Base-by-base conservation (phyloP, 1,284 basidiomycete genomes). In the Cutaneotrichosporon cavernicola region DNA sequence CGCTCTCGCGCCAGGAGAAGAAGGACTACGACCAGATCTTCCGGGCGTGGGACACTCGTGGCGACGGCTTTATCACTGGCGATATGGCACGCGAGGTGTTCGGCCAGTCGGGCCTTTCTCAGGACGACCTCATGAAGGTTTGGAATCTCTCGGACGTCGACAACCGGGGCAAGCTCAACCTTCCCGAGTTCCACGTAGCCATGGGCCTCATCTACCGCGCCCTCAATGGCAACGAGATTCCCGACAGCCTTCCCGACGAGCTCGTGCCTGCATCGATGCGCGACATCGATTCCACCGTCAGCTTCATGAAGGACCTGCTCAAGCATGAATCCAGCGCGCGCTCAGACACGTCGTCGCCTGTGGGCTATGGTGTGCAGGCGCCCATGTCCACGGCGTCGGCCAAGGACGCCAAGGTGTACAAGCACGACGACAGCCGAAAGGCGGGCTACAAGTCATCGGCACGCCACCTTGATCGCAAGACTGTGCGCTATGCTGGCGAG, bases 141-240 rank as follows among this genome's bases (percentile, higher is more conserved):
- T 99, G 97, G 96, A 89, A 88, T 34, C 85, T 97, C 10, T 90
- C 92, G 31, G 94, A 97, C 80, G 85, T 86, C 49, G 90, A 93
- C 72, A 92, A 97, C 81, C 88, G 92, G 43, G 94, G 94, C 36
- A 95, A 93, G 81, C 86, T 97, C 63, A 98, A 97, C 76, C 84
- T 96, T 52, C 90, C 92, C 30, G 96, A 99, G 78, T 99, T 99
- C 80, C 94, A 99, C 77, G 91, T 98, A 62, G 97, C 96, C 1
- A 99, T 99, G 96, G 95, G 92, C 65, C 84, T 99, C 63, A 97
- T 99, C 76, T 98, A 96, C 81, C 88, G 96, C 74, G 92, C 87
- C 50, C 84, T 97, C 49, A 97, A 97, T 77, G 96, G 97, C 10
- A 96, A 93, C 79, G 86, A 89, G 4, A 87, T 99, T 53, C 97